These are phyloP conservation scores for Shiraia sp. DNA, from an alignment of 2,329 filamentous ascomycete genomes.

Conservation along the genomic window DNA sequence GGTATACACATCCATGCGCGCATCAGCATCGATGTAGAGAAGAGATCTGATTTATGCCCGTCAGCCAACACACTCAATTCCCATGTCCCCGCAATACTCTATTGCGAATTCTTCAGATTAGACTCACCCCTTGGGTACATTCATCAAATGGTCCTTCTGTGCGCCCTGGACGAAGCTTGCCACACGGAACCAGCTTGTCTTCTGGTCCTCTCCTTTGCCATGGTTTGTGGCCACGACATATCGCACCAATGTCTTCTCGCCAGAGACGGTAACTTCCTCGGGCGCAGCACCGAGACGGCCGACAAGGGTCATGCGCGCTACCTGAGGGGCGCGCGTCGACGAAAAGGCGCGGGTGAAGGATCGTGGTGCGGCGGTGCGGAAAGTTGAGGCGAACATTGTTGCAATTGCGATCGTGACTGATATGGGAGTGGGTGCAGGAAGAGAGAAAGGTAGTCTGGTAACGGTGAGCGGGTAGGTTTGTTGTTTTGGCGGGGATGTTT, in stretches of 20 bases:
- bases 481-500: constrained; percentile 8
- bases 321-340: constrained; percentile 62
- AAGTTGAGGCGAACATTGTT: constrained; percentile 22
- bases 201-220: constrained; percentile 70
- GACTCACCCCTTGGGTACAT: constrained; percentile 81
- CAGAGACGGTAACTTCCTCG: constrained; percentile 73
- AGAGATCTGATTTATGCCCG: constrained; percentile 63
- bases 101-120: background rate
- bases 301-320: constrained; percentile 84
- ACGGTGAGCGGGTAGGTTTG: constrained; percentile 5
- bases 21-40: constrained; percentile 84
- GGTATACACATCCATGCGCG: constrained; percentile 65
- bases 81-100: background rate
- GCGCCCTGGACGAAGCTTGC: constrained; percentile 73
- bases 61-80: constrained; percentile 3
- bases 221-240: constrained; percentile 74
- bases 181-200: constrained; percentile 85
- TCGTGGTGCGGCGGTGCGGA: constrained; percentile 58
- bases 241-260: constrained; percentile 75
- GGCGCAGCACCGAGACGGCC: constrained; percentile 82
- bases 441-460: constrained; percentile 1
- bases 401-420: constrained; percentile 24
- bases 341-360: constrained; percentile 72
- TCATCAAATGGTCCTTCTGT: constrained; percentile 71
- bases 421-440: constrained; percentile 1